phyloP scores from a whole-genome alignment of 2,329 filamentous ascomycete genomes.

The Daldinia eschscholtzii region DNA sequence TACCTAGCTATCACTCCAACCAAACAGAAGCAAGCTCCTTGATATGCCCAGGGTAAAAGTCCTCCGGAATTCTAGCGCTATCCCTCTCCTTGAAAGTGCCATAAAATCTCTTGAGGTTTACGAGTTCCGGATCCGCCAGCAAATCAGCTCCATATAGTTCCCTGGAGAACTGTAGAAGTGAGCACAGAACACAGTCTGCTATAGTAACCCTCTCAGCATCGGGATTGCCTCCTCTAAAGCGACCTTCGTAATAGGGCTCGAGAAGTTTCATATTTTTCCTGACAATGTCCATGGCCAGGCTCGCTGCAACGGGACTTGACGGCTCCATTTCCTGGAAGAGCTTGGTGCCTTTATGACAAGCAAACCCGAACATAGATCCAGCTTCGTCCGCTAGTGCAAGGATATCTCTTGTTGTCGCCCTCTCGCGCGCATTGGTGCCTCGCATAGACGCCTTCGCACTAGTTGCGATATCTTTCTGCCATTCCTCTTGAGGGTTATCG shows the following conservation, averaged over 20 bases:
- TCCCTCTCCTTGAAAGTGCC: slow-evolving; percentile 15
- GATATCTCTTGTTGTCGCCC: slow-evolving; percentile 15
- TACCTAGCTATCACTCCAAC: not conserved
- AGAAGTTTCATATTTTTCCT: slow-evolving; percentile 16
- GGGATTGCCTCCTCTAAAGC: slow-evolving; percentile 1
- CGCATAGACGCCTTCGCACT: slow-evolving; percentile 17
- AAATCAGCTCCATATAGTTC: slow-evolving; percentile 13
- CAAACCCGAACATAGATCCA: slow-evolving; percentile 11
- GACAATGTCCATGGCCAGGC: not conserved
- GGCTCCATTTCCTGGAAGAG: slow-evolving; percentile 3
- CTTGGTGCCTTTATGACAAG: slow-evolving; percentile 22
- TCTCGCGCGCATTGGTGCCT: not conserved
- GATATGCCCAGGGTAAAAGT: slow-evolving; percentile 7
- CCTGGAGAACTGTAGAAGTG: slow-evolving; percentile 23
- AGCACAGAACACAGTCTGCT: slow-evolving; percentile 21
- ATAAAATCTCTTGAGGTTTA: slow-evolving; percentile 23
- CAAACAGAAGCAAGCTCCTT: slow-evolving; percentile 1
- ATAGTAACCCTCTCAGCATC: slow-evolving; percentile 4
- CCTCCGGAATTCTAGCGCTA: slow-evolving; percentile 18
- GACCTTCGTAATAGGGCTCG: slow-evolving; percentile 21
- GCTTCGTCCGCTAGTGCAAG: slow-evolving; percentile 15
- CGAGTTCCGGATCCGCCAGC: slow-evolving; percentile 11
- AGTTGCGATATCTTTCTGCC: slow-evolving; percentile 32
- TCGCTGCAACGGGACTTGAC: not conserved
- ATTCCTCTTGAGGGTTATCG: slow-evolving; percentile 37